Base-by-base conservation (phyloP, 2,329 filamentous ascomycete genomes). In the Cadophora gregata region DNA sequence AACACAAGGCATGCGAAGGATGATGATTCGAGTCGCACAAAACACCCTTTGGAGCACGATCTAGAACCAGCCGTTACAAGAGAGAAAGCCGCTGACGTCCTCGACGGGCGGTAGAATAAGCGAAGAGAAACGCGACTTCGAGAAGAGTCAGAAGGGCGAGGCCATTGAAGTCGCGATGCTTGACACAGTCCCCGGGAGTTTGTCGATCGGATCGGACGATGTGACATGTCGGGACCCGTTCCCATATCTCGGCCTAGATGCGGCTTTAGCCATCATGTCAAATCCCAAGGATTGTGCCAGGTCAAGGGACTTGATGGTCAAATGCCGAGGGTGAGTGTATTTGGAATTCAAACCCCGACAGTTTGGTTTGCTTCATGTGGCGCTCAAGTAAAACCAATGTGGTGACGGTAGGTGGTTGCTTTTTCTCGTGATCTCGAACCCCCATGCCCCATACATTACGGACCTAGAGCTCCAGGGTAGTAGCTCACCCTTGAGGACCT, bases 341-440 rank as follows among this genome's bases (percentile, higher is more conserved):
- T 60, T 60, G 58, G 38, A 60, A 48, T 60, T 47, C n/a, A 21
- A 31, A 47, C 31, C 58, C 58, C 58, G 38, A n/a, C n/a, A n/a
- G 12, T 45, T 19, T 29, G 27, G 25, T 47, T 48, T 33, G 25
- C 33, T 24, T 60, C 12, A n/a, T 19, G 38, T 60, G 38, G 58
- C 58, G 38, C 19, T 60, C 12, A 36, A 59, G 21, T 10, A 3
- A 29, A 3, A 14, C 29, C 24, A 47, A 29, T 47, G 58, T 25
- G 38, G 58, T 60, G 38, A 47, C 38, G 38, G 42, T 25, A 21
- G 33, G 16, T 29, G 14, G 4, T 60, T 60, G 38, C 58, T 60
- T 60, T 60, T 60, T 31, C 24, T 60, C 58, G 58, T 48, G 58
- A 47, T 60, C 36, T 48, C 8, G 56, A 38, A 29, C 42, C 42